phyloP scores from a whole-genome alignment of 495 filamentous ascomycete genomes.

The Aspergillus nanangensis region DNA sequence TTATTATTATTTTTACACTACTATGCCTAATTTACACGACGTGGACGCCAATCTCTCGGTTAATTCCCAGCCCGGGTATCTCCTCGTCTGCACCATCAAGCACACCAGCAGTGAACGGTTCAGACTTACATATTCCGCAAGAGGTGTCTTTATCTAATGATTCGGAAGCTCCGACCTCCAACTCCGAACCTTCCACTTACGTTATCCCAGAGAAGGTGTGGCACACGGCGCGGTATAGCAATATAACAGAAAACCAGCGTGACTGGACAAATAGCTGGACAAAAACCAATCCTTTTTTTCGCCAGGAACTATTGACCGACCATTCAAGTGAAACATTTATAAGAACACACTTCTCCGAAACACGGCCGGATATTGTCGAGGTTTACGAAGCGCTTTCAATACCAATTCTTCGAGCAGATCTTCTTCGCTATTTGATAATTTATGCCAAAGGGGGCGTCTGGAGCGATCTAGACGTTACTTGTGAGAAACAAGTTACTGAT shows the following conservation, averaged over 20 bases:
- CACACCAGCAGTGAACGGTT: not conserved
- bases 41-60: not conserved
- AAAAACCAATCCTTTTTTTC: constrained; percentile 17
- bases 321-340: constrained; percentile 22
- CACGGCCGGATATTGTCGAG: constrained; percentile 35
- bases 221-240: constrained; percentile 16
- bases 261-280: constrained; percentile 24
- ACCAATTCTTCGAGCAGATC: constrained; percentile 49
- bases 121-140: not conserved
- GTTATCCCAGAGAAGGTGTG: constrained; percentile 20
- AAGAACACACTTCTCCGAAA: constrained; percentile 20
- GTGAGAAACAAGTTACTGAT: constrained; percentile 38
- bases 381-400: constrained; percentile 37
- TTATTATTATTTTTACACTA: not conserved
- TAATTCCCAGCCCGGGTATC: not conserved
- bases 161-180: not conserved
- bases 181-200: not conserved
- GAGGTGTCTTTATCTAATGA: not conserved
- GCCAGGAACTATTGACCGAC: constrained; percentile 33
- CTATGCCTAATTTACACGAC: not conserved
- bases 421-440: constrained; percentile 55
- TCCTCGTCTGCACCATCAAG: not conserved
- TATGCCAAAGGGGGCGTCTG: constrained; percentile 55
- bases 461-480: constrained; percentile 56
- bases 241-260: constrained; percentile 17